These are phyloP conservation scores for Alloascoidea hylecoeti DNA, from an alignment of 805 yeast species.

Conservation along the genomic window DNA sequence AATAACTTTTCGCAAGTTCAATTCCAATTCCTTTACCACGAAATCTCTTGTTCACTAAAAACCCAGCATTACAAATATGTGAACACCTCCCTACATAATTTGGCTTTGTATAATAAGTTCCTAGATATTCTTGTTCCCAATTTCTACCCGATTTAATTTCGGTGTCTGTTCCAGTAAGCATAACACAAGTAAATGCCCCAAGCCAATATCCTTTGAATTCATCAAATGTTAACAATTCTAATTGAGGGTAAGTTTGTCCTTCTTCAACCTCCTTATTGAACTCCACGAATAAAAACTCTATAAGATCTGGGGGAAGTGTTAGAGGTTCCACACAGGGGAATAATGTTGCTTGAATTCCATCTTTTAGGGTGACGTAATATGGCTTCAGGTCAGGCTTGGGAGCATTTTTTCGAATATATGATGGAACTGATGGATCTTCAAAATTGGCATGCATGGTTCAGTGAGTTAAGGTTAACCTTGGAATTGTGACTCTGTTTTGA, in stretches of 20 bases:
- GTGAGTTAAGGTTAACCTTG: no score
- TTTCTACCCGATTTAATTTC: conserved; percentile 14
- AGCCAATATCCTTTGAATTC: conserved; percentile 59
- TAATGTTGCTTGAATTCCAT: background rate
- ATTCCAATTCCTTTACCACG: conserved; percentile 64
- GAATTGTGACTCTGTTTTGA: no score
- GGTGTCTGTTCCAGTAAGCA: conserved; percentile 25
- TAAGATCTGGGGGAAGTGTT: conserved; percentile 1
- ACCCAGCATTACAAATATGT: conserved; percentile 83
- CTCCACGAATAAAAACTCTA: background rate
- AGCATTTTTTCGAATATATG: no score
- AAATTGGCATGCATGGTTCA: no score
- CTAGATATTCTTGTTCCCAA: conserved; percentile 41
- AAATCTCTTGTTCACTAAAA: conserved; percentile 42
- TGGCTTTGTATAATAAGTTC: conserved; percentile 74
- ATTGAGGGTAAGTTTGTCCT: conserved; percentile 33
- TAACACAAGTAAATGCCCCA: conserved; percentile 46
- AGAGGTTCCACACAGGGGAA: background rate
- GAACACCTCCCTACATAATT: conserved; percentile 77
- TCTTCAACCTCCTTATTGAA: background rate
- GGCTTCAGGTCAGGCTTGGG: no score
- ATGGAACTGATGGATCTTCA: no score
- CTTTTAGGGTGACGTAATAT: no score
- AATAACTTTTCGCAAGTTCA: conserved; percentile 51
- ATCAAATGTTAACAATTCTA: conserved; percentile 22